Percentiles rank a stretch among this genome's conserved stretches.
Conservation (phyloP, 495 filamentous ascomycete species). For the Xylaria grammica region DNA sequence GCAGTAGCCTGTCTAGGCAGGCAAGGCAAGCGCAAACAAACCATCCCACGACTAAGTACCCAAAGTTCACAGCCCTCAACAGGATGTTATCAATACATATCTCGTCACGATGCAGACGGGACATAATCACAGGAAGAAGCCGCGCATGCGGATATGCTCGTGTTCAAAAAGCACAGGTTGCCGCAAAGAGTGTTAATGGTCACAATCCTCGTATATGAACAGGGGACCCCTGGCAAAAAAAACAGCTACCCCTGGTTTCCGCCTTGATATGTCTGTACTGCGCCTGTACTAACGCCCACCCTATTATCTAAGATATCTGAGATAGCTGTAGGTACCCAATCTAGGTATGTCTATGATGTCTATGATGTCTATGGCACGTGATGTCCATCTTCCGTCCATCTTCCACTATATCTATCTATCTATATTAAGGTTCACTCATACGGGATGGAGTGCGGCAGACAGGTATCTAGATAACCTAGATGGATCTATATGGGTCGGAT, state of each 20-base stretch:
- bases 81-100: not conserved
- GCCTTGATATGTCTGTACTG: no score
- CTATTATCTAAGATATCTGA: no score
- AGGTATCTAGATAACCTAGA: no score
- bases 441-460: no score
- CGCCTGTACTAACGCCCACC: no score
- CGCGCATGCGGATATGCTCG: slow-evolving; percentile 17
- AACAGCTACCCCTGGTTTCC: not conserved
- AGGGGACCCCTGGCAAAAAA: slow-evolving; percentile 3
- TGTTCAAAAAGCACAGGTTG: slow-evolving; percentile 11
- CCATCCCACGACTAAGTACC: not conserved
- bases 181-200: not conserved
- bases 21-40: not conserved
- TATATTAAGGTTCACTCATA: no score
- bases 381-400: not conserved
- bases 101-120: not conserved
- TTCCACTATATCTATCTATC: no score
- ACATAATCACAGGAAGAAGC: not conserved
- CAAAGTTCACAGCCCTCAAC: not conserved
- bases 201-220: slow-evolving; percentile 14
- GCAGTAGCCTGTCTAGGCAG: no score
- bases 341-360: no score
- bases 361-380: not conserved
- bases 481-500: no score
- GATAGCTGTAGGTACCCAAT: no score